A percentile compares a stretch with the other conserved stretches of the same genome.
These are phyloP conservation scores for Vigna unguiculata DNA, from an alignment of 306 rosid genomes.

Conservation along the genomic window DNA sequence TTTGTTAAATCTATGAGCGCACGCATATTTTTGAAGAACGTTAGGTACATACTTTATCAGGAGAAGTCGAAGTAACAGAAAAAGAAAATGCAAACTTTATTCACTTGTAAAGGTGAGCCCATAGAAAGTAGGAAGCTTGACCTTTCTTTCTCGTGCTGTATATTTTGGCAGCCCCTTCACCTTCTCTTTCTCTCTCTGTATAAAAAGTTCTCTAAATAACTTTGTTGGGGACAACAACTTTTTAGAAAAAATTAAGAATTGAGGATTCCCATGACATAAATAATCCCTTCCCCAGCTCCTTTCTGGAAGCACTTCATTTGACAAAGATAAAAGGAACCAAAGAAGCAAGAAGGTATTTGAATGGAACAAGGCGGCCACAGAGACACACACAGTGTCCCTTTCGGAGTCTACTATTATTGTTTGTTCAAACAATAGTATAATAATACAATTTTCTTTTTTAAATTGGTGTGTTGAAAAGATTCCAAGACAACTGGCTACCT, in stretches of 20 bases:
- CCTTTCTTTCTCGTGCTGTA: slow-evolving; percentile 16
- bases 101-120: neutral
- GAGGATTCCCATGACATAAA: neutral
- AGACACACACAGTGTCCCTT: slow-evolving; percentile 35
- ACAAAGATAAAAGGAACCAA: neutral
- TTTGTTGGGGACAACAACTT: neutral
- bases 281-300: neutral
- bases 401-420: slow-evolving; percentile 27
- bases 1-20: slow-evolving; percentile 17
- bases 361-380: slow-evolving; percentile 44
- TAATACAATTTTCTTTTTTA: no score
- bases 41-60: neutral
- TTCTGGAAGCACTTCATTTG: slow-evolving; percentile 26
- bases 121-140: slow-evolving; percentile 9
- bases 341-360: neutral
- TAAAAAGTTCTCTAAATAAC: no score
- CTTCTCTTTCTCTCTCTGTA: neutral
- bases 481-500: slow-evolving; percentile 54
- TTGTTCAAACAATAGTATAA: no score
- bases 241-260: slow-evolving; percentile 13
- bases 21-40: slow-evolving; percentile 22
- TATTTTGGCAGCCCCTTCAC: slow-evolving; percentile 42
- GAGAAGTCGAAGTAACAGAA: neutral
- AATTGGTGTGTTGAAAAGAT: slow-evolving; percentile 32
- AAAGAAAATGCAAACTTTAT: neutral